These are phyloP conservation scores for Yamadazyma songkhlaensis DNA, from an alignment of 1,139 yeast species.

Conservation along the genomic window DNA sequence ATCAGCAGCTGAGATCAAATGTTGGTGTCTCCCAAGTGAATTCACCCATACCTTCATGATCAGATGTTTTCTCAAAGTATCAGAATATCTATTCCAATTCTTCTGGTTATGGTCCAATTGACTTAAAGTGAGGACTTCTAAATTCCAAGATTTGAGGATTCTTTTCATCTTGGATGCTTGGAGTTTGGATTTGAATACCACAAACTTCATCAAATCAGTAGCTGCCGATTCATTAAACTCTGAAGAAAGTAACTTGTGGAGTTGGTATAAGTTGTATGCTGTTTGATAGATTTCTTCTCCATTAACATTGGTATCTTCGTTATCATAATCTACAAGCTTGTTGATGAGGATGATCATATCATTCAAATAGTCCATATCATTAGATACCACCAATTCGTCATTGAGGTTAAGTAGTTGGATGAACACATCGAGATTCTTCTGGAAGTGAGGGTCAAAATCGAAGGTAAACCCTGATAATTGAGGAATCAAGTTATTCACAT, in stretches of 20 bases:
- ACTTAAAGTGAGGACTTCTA: conserved; percentile 7
- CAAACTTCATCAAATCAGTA: conserved; percentile 29
- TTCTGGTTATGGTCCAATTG: conserved; percentile 9
- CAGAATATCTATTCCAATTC: conserved; percentile 9
- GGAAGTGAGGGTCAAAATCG: conserved; percentile 25
- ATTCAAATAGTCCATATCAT: conserved; percentile 24
- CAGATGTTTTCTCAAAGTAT: not conserved
- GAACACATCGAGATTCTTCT: conserved; percentile 21
- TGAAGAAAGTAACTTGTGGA: conserved; percentile 19
- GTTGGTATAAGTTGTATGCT: conserved; percentile 20
- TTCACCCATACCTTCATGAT: conserved; percentile 11
- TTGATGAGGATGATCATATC: conserved; percentile 21
- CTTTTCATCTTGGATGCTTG: conserved; percentile 4
- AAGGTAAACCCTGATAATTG: conserved; percentile 29
- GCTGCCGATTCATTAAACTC: conserved; percentile 6
- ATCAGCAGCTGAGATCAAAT: conserved; percentile 9
- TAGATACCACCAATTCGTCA: conserved; percentile 16
- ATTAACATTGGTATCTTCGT: conserved; percentile 20
- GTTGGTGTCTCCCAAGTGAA: conserved; percentile 1
- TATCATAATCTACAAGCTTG: conserved; percentile 29
- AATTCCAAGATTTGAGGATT: conserved; percentile 19
- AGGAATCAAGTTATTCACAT: conserved; percentile 20
- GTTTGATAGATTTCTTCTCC: conserved; percentile 21
- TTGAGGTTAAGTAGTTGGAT: conserved; percentile 19
- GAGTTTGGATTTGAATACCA: conserved; percentile 17